phyloP scores from a whole-genome alignment of 1,284 basidiomycete genomes.

The Trametes sp. region DNA sequence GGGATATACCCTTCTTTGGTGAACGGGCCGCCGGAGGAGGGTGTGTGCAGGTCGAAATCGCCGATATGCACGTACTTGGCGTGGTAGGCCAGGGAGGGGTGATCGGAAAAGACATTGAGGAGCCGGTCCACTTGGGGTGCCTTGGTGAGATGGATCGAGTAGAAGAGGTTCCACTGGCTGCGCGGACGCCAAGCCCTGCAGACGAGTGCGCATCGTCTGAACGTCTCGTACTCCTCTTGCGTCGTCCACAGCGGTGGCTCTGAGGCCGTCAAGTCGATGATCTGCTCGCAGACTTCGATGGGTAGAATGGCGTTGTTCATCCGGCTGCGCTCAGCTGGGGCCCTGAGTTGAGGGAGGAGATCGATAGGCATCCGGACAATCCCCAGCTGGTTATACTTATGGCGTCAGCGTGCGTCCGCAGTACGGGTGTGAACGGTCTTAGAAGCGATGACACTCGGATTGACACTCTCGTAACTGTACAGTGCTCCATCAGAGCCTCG shows the following conservation, averaged over 20 bases:
- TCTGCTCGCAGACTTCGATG: background rate
- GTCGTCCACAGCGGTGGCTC: background rate
- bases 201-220: background rate
- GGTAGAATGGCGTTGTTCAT: background rate
- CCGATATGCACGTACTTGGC: conserved; percentile 3
- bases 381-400: too few species aligned
- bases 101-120: background rate
- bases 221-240: background rate
- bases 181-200: background rate
- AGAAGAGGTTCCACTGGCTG: conserved; percentile 4
- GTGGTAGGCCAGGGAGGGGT: background rate
- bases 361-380: too few species aligned
- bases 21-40: too few species aligned
- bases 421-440: too few species aligned
- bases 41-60: background rate
- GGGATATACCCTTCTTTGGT: background rate
- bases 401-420: background rate
- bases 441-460: too few species aligned
- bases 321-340: background rate
- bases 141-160: background rate
- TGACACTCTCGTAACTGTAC: too few species aligned
- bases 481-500: too few species aligned
- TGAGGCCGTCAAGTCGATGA: background rate
- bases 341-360: background rate
- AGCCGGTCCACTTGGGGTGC: conserved; percentile 2